phyloP scores from a whole-genome alignment of 371 early-diverging fungal genomes.

The Nosema muscidifuracis region DNA sequence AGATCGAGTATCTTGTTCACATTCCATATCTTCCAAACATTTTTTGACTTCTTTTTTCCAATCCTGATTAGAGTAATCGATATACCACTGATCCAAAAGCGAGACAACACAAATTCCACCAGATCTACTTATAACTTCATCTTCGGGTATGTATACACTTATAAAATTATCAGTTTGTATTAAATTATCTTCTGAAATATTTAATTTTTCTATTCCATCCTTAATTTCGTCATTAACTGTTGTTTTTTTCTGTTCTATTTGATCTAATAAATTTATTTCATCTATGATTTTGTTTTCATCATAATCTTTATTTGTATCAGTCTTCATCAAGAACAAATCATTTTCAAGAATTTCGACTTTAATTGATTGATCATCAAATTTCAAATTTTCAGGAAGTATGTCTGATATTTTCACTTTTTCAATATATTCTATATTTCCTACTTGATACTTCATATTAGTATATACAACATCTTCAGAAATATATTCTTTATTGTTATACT shows the following conservation, averaged over 20 bases:
- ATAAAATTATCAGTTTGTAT: slow-evolving; percentile 43
- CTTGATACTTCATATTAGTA: slow-evolving; percentile 34
- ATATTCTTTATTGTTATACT: slow-evolving; percentile 15
- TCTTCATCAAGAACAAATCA: not conserved
- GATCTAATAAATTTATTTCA: slow-evolving; percentile 1
- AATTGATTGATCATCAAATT: not conserved
- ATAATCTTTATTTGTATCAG: not conserved
- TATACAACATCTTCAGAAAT: slow-evolving; percentile 28
- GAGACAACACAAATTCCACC: slow-evolving; percentile 97
- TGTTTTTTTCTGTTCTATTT: not conserved
- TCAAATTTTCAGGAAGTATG: not conserved
- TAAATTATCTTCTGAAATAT: not conserved
- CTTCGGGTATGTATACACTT: slow-evolving; percentile 79
- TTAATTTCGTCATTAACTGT: not conserved
- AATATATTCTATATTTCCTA: not conserved
- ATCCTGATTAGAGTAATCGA: slow-evolving; percentile 85
- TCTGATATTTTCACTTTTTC: not conserved
- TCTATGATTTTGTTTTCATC: not conserved
- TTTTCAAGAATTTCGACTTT: slow-evolving; percentile 8
- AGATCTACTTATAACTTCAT: slow-evolving; percentile 81
- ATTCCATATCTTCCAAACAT: slow-evolving; percentile 73
- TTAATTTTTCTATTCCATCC: not conserved
- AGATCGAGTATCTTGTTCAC: slow-evolving; percentile 77
- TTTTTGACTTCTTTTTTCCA: slow-evolving; percentile 73
- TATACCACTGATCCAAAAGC: slow-evolving; percentile 95